Conservation (phyloP, 1,284 basidiomycete genomes). For the Marasmius tenuissimus region DNA sequence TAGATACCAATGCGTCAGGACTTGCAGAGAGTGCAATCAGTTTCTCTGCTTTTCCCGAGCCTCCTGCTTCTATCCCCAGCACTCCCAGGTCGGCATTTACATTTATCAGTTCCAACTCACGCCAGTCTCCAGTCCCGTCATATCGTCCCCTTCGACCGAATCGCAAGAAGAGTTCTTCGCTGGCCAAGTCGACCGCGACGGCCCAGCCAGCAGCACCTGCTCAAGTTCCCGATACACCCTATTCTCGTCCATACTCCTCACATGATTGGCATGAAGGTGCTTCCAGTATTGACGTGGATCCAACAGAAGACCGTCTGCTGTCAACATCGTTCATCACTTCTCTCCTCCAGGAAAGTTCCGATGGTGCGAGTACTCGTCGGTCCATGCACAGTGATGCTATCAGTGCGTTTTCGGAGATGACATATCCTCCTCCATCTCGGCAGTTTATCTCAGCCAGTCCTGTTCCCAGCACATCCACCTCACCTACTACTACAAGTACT, state of each 20-base stretch:
- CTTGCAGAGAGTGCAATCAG: conserved; percentile 57
- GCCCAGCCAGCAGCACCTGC: background rate
- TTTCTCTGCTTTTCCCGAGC: conserved; percentile 38
- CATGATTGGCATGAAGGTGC: conserved; percentile 63
- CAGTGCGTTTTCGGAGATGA: conserved; percentile 52
- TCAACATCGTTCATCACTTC: conserved; percentile 63
- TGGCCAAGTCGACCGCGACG: background rate
- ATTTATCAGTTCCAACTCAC: conserved; percentile 19
- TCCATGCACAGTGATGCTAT: conserved; percentile 38
- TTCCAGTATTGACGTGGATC: conserved; percentile 56
- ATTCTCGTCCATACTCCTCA: conserved; percentile 30
- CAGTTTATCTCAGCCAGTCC: conserved; percentile 13
- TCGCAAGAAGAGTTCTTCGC: conserved; percentile 6
- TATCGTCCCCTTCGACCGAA: background rate
- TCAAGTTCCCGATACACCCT: conserved; percentile 19
- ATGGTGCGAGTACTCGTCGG: conserved; percentile 21
- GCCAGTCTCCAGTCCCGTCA: background rate
- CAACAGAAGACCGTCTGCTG: conserved; percentile 54
- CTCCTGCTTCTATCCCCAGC: conserved; percentile 32
- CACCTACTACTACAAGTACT: background rate
- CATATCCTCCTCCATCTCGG: conserved; percentile 40
- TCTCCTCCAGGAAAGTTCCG: conserved; percentile 45
- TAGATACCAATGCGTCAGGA: conserved; percentile 50
- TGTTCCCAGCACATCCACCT: conserved; percentile 9
- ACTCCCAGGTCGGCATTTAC: conserved; percentile 25